Evolutionary conservation across 768 basidiomycete genomes (phyloP), one percentile per base, ranked within the genome.

Genomic region (Lentinula boryana): DNA sequence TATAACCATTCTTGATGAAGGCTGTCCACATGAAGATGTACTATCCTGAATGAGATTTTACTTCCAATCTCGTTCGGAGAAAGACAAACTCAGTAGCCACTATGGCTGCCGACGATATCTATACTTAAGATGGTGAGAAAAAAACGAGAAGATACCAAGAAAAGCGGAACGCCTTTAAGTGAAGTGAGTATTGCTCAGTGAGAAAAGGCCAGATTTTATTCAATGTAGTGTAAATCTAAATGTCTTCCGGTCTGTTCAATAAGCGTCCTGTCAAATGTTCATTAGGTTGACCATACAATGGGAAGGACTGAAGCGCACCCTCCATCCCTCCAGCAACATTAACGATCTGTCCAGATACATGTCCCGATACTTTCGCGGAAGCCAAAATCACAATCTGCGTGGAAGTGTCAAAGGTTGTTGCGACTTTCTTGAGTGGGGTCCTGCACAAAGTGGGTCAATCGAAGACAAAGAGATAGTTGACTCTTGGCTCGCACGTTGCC

Each of bases 311-410:
- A 35, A 48, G 65, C 61, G 68, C 41, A 75, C 89, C 89, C 78
- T 91, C 89, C 89, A 90, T 89, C 2, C 89, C 89, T 2, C 89
- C 89, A 50, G 83, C 81, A 5, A 90, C 78, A 84, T 89, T 87
- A 32, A 89, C 66, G 5, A 86, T 80, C 65, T 89, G 82, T 0
- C 89, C 89, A 1, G 84, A 81, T 16, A 91, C 78, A 66, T 91
- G 89, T 0, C 89, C 87, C 0, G 88, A 90, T 0, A 89, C 67
- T 9, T 71, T 72, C 8, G 80, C 71, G 0, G 87, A 89, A 0
- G 89, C 80, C 2, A 91, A 67, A 1, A 87, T 60, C 9, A 80
- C 79, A 33, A 91, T 76, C 69, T 90, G 87, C 8, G 75, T 78
- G 0, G 89, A 89, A 35, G 91, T 71, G 62, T 92, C 89, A 62